phyloP scores from a whole-genome alignment of 305 asterid species.

The Fraxinus platypoda region DNA sequence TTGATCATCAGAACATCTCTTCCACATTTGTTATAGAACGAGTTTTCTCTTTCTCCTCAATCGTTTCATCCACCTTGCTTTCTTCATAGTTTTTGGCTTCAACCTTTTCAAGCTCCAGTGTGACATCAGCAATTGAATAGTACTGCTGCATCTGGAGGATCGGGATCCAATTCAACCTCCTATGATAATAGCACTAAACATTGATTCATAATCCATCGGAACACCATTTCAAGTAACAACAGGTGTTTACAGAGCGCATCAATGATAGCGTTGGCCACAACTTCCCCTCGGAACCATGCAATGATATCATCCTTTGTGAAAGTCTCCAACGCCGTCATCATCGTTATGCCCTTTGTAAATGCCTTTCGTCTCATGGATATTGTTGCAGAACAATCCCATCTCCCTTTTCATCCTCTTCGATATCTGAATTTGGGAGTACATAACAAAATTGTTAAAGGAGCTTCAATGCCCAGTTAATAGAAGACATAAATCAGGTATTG shows the following conservation, averaged over 20 bases:
- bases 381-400: no score
- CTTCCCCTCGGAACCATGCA: slow-evolving; percentile 94
- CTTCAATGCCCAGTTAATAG: no score
- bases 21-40: neutral
- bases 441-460: no score
- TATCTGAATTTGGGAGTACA: no score
- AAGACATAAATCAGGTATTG: no score
- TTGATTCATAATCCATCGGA: slow-evolving; percentile 55
- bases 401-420: no score
- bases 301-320: slow-evolving; percentile 82
- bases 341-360: neutral
- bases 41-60: slow-evolving; percentile 35
- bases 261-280: slow-evolving; percentile 94
- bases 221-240: slow-evolving; percentile 54
- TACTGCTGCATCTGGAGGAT: slow-evolving; percentile 88
- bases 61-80: slow-evolving; percentile 23
- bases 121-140: slow-evolving; percentile 72
- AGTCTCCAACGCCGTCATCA: slow-evolving; percentile 48
- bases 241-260: slow-evolving; percentile 81
- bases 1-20: no score
- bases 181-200: slow-evolving; percentile 67
- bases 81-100: slow-evolving; percentile 48
- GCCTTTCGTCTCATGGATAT: no score
- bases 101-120: slow-evolving; percentile 64
- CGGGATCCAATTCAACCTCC: slow-evolving; percentile 93